These are phyloP conservation scores for Podospora didyma DNA, from an alignment of 495 filamentous ascomycete genomes.

Conservation along the genomic window DNA sequence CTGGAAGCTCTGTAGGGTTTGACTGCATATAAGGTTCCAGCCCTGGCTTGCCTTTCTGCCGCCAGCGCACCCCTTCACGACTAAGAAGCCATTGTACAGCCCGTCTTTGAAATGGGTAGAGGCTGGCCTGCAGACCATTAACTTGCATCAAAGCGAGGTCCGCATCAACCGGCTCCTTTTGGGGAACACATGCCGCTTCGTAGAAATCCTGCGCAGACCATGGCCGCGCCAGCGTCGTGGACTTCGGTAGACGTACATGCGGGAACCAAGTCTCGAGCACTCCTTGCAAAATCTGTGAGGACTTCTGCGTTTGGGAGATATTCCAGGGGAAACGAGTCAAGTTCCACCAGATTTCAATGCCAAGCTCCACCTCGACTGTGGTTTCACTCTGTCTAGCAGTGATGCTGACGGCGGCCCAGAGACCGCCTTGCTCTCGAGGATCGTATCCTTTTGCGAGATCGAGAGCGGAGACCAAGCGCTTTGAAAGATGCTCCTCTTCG, in stretches of 20 bases:
- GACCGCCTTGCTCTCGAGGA: slow-evolving; percentile 14
- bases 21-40: slow-evolving; percentile 10
- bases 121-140: slow-evolving; percentile 25
- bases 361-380: slow-evolving; percentile 8
- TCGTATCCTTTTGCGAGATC: slow-evolving; percentile 9
- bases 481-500: slow-evolving; percentile 1
- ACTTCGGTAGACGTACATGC: neutral
- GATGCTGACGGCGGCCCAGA: slow-evolving; percentile 21
- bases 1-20: slow-evolving; percentile 2
- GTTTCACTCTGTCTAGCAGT: slow-evolving; percentile 14
- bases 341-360: slow-evolving; percentile 24
- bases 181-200: slow-evolving; percentile 36
- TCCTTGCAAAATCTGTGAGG: slow-evolving; percentile 17
- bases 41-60: slow-evolving; percentile 1
- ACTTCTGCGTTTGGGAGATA: neutral
- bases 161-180: slow-evolving; percentile 18
- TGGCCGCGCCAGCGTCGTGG: neutral
- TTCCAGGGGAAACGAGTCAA: slow-evolving; percentile 14
- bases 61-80: slow-evolving; percentile 40
- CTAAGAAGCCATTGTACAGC: slow-evolving; percentile 43
- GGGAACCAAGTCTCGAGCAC: slow-evolving; percentile 27
- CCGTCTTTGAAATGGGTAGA: slow-evolving; percentile 45
- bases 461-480: slow-evolving; percentile 2
- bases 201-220: slow-evolving; percentile 44
- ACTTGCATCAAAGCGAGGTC: slow-evolving; percentile 20